Base-by-base conservation (phyloP, 208 protist species). In the Tetramitus jugosus region DNA sequence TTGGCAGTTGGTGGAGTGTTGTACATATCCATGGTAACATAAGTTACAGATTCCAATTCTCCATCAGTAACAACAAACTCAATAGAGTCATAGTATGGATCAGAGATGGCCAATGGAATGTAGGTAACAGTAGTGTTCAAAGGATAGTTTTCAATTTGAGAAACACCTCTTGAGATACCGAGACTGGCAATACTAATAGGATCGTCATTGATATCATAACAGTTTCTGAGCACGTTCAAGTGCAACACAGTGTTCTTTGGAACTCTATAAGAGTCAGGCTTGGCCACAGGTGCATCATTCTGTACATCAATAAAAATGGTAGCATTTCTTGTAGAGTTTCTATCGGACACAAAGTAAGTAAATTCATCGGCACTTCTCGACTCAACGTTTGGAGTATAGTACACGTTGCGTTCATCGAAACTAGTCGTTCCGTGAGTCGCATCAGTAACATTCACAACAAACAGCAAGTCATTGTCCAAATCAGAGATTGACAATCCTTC, bases 51-150 rank as follows among this genome's bases (percentile, higher is more conserved):
- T 2, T 0, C 35, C 1, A 52, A 42, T 35, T 3, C 13, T 17
- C 40, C 39, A 72, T 72, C 65, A 14, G 40, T 72, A 52, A 72
- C 52, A 20, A 20, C 2, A n/a, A 52, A 72, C 35, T 72, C 65
- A 13, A 45, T 52, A 26, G 65, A 1, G 33, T 71, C 64, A 49
- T n/a, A n/a, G n/a, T n/a, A n/a, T n/a, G n/a, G n/a, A n/a, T n/a
- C n/a, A n/a, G n/a, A n/a, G n/a, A n/a, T n/a, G n/a, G n/a, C n/a
- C n/a, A n/a, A n/a, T n/a, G n/a, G n/a, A n/a, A n/a, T n/a, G n/a
- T n/a, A n/a, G n/a, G n/a, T n/a, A n/a, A n/a, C n/a, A n/a, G n/a
- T n/a, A n/a, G n/a, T n/a, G n/a, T n/a, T n/a, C n/a, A n/a, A n/a
- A n/a, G n/a, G n/a, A n/a, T n/a, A n/a, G n/a, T n/a, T n/a, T n/a